phyloP scores from a whole-genome alignment of 2,329 filamentous ascomycete species.

The Albophoma yamanashiensis region DNA sequence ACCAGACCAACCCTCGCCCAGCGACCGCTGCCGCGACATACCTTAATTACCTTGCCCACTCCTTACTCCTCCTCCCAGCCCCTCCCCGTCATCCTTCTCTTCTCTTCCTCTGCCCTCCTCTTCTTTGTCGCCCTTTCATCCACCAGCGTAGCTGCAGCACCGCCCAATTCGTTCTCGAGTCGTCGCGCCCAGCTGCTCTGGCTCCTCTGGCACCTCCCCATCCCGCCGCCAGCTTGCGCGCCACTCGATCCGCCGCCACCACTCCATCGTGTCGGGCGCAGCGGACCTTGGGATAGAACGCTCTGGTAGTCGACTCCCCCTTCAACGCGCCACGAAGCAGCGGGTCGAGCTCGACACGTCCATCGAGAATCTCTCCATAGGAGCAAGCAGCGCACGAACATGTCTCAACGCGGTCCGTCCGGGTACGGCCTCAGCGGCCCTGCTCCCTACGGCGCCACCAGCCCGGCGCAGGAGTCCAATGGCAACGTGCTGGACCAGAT shows the following conservation, averaged over 20 bases:
- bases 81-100: not conserved
- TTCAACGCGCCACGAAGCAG: not conserved
- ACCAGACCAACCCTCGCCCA: not conserved
- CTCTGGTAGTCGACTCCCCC: not conserved
- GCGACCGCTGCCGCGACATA: not conserved
- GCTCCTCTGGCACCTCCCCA: not conserved
- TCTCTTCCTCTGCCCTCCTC: slow-evolving; percentile 1
- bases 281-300: not conserved
- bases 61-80: not conserved
- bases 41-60: no score
- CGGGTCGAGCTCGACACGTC: not conserved
- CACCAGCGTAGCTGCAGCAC: not conserved
- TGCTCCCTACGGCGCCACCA: slow-evolving; percentile 52
- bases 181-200: not conserved
- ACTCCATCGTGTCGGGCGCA: not conserved
- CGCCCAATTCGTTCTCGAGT: not conserved
- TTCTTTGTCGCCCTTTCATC: not conserved
- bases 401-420: slow-evolving; percentile 51
- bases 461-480: slow-evolving; percentile 46
- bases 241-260: not conserved
- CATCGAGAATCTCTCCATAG: not conserved
- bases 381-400: slow-evolving; percentile 7
- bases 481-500: slow-evolving; percentile 62
- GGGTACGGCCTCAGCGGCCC: slow-evolving; percentile 76
- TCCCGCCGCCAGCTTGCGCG: not conserved